Base-by-base conservation (phyloP, 805 yeast species). In the Grigorovia transvaalensis region DNA sequence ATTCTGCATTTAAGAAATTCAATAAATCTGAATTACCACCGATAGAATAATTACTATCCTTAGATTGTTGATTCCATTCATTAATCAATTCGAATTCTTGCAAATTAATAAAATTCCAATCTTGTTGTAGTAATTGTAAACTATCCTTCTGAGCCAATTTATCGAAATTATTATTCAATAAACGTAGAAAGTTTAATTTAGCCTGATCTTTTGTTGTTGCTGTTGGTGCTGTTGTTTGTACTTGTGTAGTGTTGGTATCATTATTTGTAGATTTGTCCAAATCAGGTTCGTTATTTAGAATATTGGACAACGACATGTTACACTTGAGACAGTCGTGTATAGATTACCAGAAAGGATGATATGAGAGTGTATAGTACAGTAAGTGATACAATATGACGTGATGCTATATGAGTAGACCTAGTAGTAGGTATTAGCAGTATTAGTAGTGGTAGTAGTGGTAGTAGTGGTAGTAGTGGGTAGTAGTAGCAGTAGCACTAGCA, bases 51-150 rank as follows among this genome's bases (percentile, higher is more conserved):
- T 47, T 47, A 63, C 61, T 59, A 29, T 63, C 64, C 50, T 61
- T 64, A 33, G 56, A 56, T 53, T 60, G 67, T 46, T 54, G 53
- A 50, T 65, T 64, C 67, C 69, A 68, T 48, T 65, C 69, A 33
- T 60, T 58, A n/a, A 68, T 62, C 44, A 67, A 52, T 54, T 68
- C 71, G 53, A 67, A 66, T 54, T 68, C 71, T 51, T 68, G 71
- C 35, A 59, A 60, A 51, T 61, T 67, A 30, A 66, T 51, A 45
- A 63, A 67, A 41, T 66, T 64, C 68, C 69, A 68, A 52, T 68
- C 66, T 50, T 67, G 70, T 45, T 60, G 63, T 11, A 58, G 52
- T 38, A 57, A 55, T 48, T 66, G 67, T 12, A 58, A 41, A 13
- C 49, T 43, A 53, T 65, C 69, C 47, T 66, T 54, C 29, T 56